Evolutionary conservation across 192 early-diverging fungal genomes (phyloP), one percentile per base, ranked within the genome.

Genomic region (Allomyces macrogynus): DNA sequence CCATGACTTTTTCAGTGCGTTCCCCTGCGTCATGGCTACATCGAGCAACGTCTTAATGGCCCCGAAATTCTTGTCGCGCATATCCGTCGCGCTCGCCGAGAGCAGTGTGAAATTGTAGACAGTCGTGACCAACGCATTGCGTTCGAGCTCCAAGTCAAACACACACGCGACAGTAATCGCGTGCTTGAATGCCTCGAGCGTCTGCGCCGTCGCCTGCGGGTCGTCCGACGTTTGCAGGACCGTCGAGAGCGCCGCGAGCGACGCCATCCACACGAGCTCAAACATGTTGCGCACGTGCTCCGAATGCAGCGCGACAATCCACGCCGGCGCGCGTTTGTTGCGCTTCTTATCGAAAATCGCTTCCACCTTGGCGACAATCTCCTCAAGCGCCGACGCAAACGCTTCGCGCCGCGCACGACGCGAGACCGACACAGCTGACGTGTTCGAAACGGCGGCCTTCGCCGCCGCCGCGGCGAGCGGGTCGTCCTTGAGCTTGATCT

Each of bases 401-500:
- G 79, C 78, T 68, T 83, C 81, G 63, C 79, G 76, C 20, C 43
- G 32, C 32, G 60, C 61, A 23, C 43, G 25, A 4, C 23, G 40
- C 20, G 24, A 71, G 62, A 61, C 75, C 71, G 44, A 67, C 72
- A 65, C 69, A 72, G 26, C 75, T 63, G 11, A 71, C 78, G 42
- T 70, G 75, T 60, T 77, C 72, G 57, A 77, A 60, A 54, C 72
- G 70, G 67, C 32, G 18, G 67, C 77, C n/a, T 76, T 71, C 8
- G 78, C 75, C 67, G 85, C 75, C 23, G 74, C 66, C 4, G 80
- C 77, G 5, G 83, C 78, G 3, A 83, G 84, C 16, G 81, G 84
- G 64, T 97, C 92, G 66, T 93, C 92, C 66, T 92, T 90, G 81
- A 97, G 83, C 63, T 87, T 88, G 70, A 97, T 97, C 76, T 97